phyloP scores from a whole-genome alignment of 352 stramenopile genomes.

The Halophytophthora batemanensis region DNA sequence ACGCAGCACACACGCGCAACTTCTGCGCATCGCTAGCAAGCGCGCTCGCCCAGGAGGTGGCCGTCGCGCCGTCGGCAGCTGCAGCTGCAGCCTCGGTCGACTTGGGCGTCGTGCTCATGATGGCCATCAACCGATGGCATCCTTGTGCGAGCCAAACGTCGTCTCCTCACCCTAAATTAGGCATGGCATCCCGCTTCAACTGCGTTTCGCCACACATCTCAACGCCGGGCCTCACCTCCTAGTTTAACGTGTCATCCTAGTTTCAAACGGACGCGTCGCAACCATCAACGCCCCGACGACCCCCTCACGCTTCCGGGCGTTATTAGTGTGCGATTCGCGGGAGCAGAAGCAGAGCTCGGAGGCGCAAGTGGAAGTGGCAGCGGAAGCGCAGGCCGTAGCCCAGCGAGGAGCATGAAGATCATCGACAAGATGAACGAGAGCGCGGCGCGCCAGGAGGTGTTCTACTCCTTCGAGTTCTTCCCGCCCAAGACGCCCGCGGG shows the following conservation, averaged over 20 bases:
- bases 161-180: no score
- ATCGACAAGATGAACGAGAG: slow-evolving; percentile 88
- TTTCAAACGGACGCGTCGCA: no score
- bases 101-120: background rate
- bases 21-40: background rate
- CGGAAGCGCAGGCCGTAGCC: background rate
- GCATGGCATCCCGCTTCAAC: no score
- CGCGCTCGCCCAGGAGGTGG: slow-evolving; percentile 6
- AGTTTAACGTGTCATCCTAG: no score
- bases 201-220: no score
- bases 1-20: slow-evolving; percentile 26
- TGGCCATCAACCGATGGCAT: background rate
- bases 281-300: no score
- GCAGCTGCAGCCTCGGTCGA: slow-evolving; percentile 11
- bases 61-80: slow-evolving; percentile 6
- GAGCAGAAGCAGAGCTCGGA: background rate
- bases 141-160: no score
- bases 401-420: slow-evolving; percentile 60
- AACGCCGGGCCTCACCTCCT: no score
- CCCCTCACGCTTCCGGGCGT: no score
- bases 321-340: no score
- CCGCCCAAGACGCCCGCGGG: slow-evolving; percentile 95
- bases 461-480: slow-evolving; percentile 99
- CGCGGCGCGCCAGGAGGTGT: slow-evolving; percentile 77
- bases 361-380: background rate